A percentile compares a stretch with the other conserved stretches of the same genome.
Conservation (phyloP, 768 basidiomycete genomes). For the Lepiota venenata region DNA sequence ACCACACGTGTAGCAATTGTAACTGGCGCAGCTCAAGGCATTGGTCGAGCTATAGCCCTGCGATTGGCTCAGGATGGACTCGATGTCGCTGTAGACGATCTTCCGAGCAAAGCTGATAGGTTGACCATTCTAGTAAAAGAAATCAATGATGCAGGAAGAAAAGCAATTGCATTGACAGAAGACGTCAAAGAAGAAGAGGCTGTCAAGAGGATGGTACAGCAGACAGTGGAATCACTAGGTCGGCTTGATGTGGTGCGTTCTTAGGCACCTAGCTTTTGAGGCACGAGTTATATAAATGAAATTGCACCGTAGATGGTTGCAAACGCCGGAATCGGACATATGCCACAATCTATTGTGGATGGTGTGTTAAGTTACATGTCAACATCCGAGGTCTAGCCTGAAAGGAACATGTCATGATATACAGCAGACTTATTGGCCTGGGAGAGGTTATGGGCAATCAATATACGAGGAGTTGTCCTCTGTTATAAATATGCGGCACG, state of each 20-base stretch:
- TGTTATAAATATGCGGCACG: slow-evolving; percentile 65
- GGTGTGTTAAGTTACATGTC: neutral
- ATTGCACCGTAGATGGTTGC: slow-evolving; percentile 2
- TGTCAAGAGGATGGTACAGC: slow-evolving; percentile 1
- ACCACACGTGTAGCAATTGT: no score
- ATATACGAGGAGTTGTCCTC: slow-evolving; percentile 53
- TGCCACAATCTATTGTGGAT: neutral
- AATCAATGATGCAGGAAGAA: slow-evolving; percentile 23
- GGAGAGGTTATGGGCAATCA: slow-evolving; percentile 44
- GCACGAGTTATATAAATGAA: no score
- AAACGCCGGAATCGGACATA: neutral
- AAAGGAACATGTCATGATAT: neutral
- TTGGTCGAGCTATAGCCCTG: slow-evolving; percentile 38
- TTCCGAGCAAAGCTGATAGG: slow-evolving; percentile 16
- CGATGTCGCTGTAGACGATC: slow-evolving; percentile 35
- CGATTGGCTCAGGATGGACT: slow-evolving; percentile 37
- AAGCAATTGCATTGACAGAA: slow-evolving; percentile 13
- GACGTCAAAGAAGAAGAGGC: slow-evolving; percentile 12
- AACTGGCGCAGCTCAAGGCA: slow-evolving; percentile 21
- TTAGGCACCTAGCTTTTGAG: no score
- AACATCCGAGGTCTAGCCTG: no score
- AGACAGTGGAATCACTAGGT: neutral
- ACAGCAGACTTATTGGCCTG: slow-evolving; percentile 29
- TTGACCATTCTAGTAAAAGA: slow-evolving; percentile 24
- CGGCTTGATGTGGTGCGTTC: neutral